These are phyloP conservation scores for Candida verbasci DNA, from an alignment of 805 yeast species.

Conservation along the genomic window DNA sequence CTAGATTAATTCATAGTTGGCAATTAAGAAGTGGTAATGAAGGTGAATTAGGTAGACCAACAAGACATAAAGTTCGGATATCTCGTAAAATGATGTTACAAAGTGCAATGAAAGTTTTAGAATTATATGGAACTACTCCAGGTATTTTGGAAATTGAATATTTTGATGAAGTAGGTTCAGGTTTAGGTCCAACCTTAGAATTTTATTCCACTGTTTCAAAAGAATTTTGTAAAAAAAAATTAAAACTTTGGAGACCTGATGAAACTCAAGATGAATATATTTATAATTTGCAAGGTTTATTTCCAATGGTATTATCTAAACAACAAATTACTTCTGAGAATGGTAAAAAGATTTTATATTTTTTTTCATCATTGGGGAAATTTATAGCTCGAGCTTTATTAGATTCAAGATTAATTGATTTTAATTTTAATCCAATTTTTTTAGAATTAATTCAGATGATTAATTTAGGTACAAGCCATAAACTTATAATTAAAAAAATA, in stretches of 20 bases:
- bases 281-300: slow-evolving; percentile 50
- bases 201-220: slow-evolving; percentile 80
- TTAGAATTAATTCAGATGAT: slow-evolving; percentile 52
- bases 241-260: slow-evolving; percentile 65
- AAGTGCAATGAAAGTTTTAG: slow-evolving; percentile 76
- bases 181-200: slow-evolving; percentile 93
- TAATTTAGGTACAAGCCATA: slow-evolving; percentile 11
- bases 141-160: slow-evolving; percentile 83
- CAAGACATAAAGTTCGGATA: slow-evolving; percentile 75
- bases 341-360: slow-evolving; percentile 40
- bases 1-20: slow-evolving; percentile 79
- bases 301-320: slow-evolving; percentile 60
- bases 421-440: slow-evolving; percentile 68
- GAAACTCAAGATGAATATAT: slow-evolving; percentile 31
- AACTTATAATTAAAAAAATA: slow-evolving; percentile 13
- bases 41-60: slow-evolving; percentile 67
- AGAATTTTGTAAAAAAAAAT: slow-evolving; percentile 56
- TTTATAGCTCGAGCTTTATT: slow-evolving; percentile 83
- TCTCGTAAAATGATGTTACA: slow-evolving; percentile 65
- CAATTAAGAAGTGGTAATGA: slow-evolving; percentile 35
- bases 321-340: slow-evolving; percentile 21
- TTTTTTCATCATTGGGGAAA: slow-evolving; percentile 69
- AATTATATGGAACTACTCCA: slow-evolving; percentile 72
- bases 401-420: slow-evolving; percentile 85
- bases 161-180: slow-evolving; percentile 90